These are phyloP conservation scores for Candida vartiovaarae DNA, from an alignment of 805 yeast species.

Conservation along the genomic window DNA sequence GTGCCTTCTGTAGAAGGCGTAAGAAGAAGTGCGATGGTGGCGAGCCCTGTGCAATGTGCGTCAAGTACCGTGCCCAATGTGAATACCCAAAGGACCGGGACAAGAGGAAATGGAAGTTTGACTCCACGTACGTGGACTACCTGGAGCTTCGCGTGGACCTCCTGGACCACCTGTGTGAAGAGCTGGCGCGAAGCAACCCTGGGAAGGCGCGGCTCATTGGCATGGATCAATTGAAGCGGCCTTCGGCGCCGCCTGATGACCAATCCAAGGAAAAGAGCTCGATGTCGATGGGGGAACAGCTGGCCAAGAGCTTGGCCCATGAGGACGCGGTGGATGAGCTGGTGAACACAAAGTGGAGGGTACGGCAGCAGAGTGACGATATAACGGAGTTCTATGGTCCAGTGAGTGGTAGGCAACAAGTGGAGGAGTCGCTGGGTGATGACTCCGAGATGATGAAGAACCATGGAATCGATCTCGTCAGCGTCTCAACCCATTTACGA, in stretches of 20 bases:
- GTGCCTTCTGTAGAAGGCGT: neutral
- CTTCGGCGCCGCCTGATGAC: neutral
- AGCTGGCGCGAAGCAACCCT: slow-evolving; percentile 19
- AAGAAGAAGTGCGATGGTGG: neutral
- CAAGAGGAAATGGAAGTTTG: slow-evolving; percentile 25
- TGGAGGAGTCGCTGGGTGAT: slow-evolving; percentile 11
- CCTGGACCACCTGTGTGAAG: slow-evolving; percentile 22
- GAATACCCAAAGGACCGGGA: slow-evolving; percentile 21
- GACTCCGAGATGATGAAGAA: neutral
- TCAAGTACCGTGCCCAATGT: slow-evolving; percentile 12
- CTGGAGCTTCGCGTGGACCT: slow-evolving; percentile 25
- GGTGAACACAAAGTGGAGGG: slow-evolving; percentile 28
- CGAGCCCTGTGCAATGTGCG: neutral
- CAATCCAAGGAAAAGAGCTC: neutral
- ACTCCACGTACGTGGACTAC: slow-evolving; percentile 26
- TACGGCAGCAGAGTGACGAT: slow-evolving; percentile 21
- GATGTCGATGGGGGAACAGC: neutral
- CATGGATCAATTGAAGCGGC: slow-evolving; percentile 7
- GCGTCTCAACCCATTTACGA: neutral
- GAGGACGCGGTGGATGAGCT: slow-evolving; percentile 28
- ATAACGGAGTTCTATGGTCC: slow-evolving; percentile 30
- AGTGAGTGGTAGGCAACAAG: slow-evolving; percentile 27
- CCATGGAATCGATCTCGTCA: neutral
- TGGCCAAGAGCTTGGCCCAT: slow-evolving; percentile 15
- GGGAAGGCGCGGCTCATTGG: slow-evolving; percentile 8